Percentiles rank a stretch among this genome's conserved stretches.
Evolutionary conservation across 805 yeast species (phyloP).

Genomic region (Candida coquimbonensis): DNA sequence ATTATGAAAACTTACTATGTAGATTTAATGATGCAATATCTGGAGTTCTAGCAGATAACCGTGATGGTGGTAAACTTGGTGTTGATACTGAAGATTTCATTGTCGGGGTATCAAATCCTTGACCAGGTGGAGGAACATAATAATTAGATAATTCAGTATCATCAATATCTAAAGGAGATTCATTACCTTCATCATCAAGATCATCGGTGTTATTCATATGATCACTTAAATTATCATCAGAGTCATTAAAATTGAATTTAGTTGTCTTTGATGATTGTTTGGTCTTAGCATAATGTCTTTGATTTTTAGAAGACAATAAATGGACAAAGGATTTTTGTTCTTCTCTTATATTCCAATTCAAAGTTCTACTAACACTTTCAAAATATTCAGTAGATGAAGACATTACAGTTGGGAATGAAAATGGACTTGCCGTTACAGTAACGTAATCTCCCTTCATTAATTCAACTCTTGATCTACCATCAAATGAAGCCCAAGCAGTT

Average conservation of each 20-base stretch:
- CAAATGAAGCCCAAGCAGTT: slow-evolving; percentile 96
- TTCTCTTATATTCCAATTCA: slow-evolving; percentile 92
- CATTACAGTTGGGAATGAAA: slow-evolving; percentile 89
- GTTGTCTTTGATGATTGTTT: slow-evolving; percentile 20
- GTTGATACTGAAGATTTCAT: slow-evolving; percentile 8
- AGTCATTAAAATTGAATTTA: slow-evolving; percentile 19
- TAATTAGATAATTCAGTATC: slow-evolving; percentile 20
- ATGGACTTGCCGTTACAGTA: slow-evolving; percentile 76
- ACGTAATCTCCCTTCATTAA: slow-evolving; percentile 78
- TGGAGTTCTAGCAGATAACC: not conserved
- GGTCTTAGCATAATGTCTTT: slow-evolving; percentile 32
- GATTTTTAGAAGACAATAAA: slow-evolving; percentile 49
- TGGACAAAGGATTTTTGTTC: slow-evolving; percentile 76
- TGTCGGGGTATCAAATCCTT: slow-evolving; percentile 22
- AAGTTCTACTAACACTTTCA: slow-evolving; percentile 75
- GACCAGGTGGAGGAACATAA: slow-evolving; percentile 22
- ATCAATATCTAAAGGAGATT: slow-evolving; percentile 23
- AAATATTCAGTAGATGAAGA: slow-evolving; percentile 69
- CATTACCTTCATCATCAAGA: slow-evolving; percentile 15
- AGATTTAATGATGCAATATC: not conserved
- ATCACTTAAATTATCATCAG: slow-evolving; percentile 17
- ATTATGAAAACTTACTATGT: not conserved
- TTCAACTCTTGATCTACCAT: slow-evolving; percentile 85
- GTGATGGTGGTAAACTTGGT: slow-evolving; percentile 15
- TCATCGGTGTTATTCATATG: slow-evolving; percentile 11